A percentile compares a stretch with the other conserved stretches of the same genome.
These are phyloP conservation scores for Rhexocercosporidium sp. DNA, from an alignment of 2,329 filamentous ascomycete genomes.

Conservation along the genomic window DNA sequence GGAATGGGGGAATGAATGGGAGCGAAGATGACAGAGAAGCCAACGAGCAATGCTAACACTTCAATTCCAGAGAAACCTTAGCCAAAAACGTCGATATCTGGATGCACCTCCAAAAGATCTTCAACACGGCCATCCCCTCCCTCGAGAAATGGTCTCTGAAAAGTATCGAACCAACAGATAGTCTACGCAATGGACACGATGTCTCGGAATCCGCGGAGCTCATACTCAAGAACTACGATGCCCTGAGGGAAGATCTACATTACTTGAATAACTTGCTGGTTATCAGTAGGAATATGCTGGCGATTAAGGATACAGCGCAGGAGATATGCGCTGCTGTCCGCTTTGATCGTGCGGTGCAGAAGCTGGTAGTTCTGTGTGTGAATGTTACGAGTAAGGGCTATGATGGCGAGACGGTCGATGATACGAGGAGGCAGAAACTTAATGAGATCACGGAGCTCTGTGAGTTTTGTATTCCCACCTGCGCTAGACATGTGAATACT, in stretches of 20 bases:
- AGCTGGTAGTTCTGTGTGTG: constrained; percentile 68
- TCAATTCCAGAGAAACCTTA: constrained; percentile 56
- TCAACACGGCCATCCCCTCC: constrained; percentile 64
- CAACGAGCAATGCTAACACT: constrained; percentile 13
- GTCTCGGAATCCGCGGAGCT: constrained; percentile 66
- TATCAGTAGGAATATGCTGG: constrained; percentile 67
- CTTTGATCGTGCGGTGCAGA: constrained; percentile 70
- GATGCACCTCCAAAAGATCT: constrained; percentile 67
- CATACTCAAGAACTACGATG: constrained; percentile 66
- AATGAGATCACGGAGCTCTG: constrained; percentile 69
- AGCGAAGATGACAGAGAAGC: too few relatives aligned
- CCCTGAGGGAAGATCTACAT: constrained; percentile 65
- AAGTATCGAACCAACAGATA: constrained; percentile 57
- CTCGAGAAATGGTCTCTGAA: constrained; percentile 65
- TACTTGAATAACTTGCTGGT: constrained; percentile 71
- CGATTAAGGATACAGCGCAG: constrained; percentile 68
- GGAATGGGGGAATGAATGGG: neutral
- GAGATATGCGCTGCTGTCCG: constrained; percentile 68
- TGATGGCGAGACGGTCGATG: constrained; percentile 65
- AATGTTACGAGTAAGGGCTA: constrained; percentile 72
- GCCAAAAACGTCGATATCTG: constrained; percentile 68
- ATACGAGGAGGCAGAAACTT: constrained; percentile 59
- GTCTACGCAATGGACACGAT: constrained; percentile 60
- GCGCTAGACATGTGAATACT: neutral
- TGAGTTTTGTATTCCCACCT: constrained; percentile 43